Percentiles rank a stretch among this genome's conserved stretches.
These are phyloP conservation scores for Tetracladium maxilliforme DNA, from an alignment of 2,329 filamentous ascomycete species.

Conservation along the genomic window DNA sequence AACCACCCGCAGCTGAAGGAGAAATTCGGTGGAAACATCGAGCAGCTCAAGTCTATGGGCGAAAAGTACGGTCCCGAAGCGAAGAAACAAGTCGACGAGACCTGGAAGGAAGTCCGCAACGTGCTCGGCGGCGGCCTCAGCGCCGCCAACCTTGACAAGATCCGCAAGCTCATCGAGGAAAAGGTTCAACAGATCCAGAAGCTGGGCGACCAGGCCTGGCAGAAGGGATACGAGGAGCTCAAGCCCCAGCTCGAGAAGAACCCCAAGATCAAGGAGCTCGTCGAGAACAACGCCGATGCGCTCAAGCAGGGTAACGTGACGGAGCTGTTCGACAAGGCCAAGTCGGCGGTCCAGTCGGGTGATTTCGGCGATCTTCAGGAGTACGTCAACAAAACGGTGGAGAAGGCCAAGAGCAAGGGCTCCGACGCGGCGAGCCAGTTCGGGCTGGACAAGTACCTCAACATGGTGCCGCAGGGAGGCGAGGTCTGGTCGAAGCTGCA, in stretches of 20 bases:
- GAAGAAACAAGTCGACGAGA: conserved; percentile 61
- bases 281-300: conserved; percentile 55
- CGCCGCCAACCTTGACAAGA: conserved; percentile 32
- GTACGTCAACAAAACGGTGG: conserved; percentile 42
- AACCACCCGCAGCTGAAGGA: conserved; percentile 63
- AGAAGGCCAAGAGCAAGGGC: conserved; percentile 41
- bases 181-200: conserved; percentile 53
- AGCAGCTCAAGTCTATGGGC: conserved; percentile 55
- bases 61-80: conserved; percentile 60
- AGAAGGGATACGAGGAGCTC: conserved; percentile 54
- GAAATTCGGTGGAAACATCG: conserved; percentile 51
- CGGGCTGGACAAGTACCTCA: conserved; percentile 39
- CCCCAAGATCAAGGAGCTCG: conserved; percentile 56
- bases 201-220: conserved; percentile 58
- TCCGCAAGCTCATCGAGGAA: conserved; percentile 48
- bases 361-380: conserved; percentile 42
- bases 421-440: conserved; percentile 14
- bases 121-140: conserved; percentile 47
- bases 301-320: conserved; percentile 52
- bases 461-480: conserved; percentile 47
- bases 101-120: conserved; percentile 51
- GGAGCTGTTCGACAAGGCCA: conserved; percentile 48
- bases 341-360: conserved; percentile 44
- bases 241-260: conserved; percentile 64
- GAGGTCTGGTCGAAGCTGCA: conserved; percentile 52